A percentile compares a stretch with the other conserved stretches of the same genome.
Evolutionary conservation across 257 asterid genomes (phyloP).

Genomic region (Apocynum venetum): DNA sequence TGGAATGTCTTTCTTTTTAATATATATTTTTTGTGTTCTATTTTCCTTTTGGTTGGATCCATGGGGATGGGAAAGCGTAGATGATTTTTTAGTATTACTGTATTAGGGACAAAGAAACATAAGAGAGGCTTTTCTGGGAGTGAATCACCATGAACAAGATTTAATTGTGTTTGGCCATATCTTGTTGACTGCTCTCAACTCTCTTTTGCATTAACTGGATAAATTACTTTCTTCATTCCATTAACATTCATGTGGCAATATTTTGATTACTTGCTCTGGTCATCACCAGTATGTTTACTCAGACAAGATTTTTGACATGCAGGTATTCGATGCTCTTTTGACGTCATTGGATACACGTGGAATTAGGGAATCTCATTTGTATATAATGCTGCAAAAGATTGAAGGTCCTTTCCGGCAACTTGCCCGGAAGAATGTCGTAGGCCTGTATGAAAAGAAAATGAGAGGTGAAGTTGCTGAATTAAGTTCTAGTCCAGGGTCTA

Average conservation of each 20-base stretch:
- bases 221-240: not conserved
- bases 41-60: not conserved
- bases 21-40: not conserved
- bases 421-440: constrained; percentile 32
- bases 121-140: not conserved
- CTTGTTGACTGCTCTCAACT: not conserved
- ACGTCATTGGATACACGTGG: constrained; percentile 88
- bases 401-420: constrained; percentile 70
- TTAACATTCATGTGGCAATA: not conserved
- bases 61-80: not conserved
- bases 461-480: constrained; percentile 41
- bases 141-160: not conserved
- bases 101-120: not conserved
- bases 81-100: not conserved
- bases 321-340: constrained; percentile 82
- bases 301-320: constrained; percentile 24
- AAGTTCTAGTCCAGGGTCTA: constrained; percentile 30
- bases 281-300: not conserved
- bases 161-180: not conserved
- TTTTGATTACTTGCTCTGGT: not conserved
- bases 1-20: not conserved
- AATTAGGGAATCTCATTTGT: constrained; percentile 90
- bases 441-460: constrained; percentile 17
- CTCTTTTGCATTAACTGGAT: not conserved
- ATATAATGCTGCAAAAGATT: constrained; percentile 83